These are phyloP conservation scores for Cladosporium velox DNA, from an alignment of 2,329 filamentous ascomycete species.

Conservation along the genomic window DNA sequence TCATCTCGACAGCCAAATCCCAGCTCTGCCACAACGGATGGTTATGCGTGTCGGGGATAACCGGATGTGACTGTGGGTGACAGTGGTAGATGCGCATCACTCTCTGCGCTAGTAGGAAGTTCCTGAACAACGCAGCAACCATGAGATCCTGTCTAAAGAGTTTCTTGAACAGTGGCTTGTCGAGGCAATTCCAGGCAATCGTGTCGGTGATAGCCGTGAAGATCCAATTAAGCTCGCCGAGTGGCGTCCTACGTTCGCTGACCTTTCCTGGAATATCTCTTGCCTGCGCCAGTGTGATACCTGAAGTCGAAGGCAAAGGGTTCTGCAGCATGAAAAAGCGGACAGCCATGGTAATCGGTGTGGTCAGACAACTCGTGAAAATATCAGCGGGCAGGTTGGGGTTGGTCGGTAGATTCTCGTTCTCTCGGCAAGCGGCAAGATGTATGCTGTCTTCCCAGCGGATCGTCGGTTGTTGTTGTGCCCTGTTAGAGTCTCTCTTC, in stretches of 20 bases:
- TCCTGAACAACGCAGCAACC: slow-evolving; percentile 96
- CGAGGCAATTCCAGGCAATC: slow-evolving; percentile 95
- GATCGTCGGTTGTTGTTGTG: slow-evolving; percentile 33
- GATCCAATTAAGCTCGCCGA: slow-evolving; percentile 98
- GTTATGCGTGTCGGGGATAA: slow-evolving; percentile 90
- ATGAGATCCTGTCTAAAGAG: slow-evolving; percentile 97
- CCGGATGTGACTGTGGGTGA: slow-evolving; percentile 87
- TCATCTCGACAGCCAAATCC: slow-evolving; percentile 96
- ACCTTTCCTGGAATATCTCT: slow-evolving; percentile 87
- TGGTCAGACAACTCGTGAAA: slow-evolving; percentile 94
- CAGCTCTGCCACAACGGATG: slow-evolving; percentile 96
- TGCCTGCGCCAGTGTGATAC: slow-evolving; percentile 76
- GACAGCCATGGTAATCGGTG: slow-evolving; percentile 94
- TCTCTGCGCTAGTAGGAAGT: slow-evolving; percentile 90
- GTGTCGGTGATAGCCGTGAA: slow-evolving; percentile 99
- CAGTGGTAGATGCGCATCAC: slow-evolving; percentile 97
- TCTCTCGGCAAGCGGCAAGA: slow-evolving; percentile 84
- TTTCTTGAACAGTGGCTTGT: slow-evolving; percentile 89
- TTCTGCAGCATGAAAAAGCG: slow-evolving; percentile 97
- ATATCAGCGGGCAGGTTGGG: slow-evolving; percentile 90
- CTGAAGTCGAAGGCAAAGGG: slow-evolving; percentile 59
- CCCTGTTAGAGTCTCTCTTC: slow-evolving; percentile 64
- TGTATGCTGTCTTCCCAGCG: slow-evolving; percentile 89
- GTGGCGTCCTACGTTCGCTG: slow-evolving; percentile 87
- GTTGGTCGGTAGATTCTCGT: slow-evolving; percentile 92